These are phyloP conservation scores for Fusarium nematophilum DNA, from an alignment of 2,329 filamentous ascomycete genomes.

Conservation along the genomic window DNA sequence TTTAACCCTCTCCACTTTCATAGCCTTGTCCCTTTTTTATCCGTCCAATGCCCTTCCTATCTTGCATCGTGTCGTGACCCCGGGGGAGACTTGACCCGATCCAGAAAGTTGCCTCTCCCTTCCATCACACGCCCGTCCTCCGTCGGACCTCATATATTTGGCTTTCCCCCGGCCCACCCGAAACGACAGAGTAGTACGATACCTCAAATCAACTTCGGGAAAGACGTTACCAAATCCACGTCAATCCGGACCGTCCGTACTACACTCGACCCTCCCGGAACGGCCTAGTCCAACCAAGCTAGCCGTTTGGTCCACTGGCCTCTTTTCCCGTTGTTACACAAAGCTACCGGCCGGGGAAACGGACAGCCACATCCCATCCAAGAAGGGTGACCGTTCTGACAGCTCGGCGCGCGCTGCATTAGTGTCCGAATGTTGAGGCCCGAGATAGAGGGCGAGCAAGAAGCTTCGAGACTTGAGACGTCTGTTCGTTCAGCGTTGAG, in stretches of 20 bases:
- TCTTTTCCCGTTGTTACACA: constrained; percentile 21
- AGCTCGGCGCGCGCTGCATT: constrained; percentile 34
- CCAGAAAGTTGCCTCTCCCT: too few relatives aligned
- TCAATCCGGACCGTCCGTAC: too few relatives aligned
- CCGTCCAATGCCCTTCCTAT: background rate
- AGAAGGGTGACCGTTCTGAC: constrained; percentile 12
- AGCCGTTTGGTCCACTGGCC: constrained; percentile 21
- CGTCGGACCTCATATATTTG: background rate
- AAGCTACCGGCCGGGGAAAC: constrained; percentile 3
- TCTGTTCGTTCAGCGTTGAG: too few relatives aligned
- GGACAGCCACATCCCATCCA: background rate
- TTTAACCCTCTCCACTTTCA: constrained; percentile 5
- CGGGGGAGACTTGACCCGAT: too few relatives aligned
- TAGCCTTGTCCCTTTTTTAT: background rate
- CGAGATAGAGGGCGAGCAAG: constrained; percentile 3
- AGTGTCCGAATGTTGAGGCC: constrained; percentile 3
- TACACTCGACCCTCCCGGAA: constrained; percentile 12
- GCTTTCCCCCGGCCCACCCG: background rate
- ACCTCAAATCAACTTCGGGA: too few relatives aligned
- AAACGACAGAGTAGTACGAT: too few relatives aligned
- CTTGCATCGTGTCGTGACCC: background rate
- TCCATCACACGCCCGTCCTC: background rate
- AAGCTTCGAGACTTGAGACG: too few relatives aligned
- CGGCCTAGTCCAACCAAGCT: background rate
- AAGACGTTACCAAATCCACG: too few relatives aligned